Base-by-base conservation (phyloP, 2,329 filamentous ascomycete species). In the Gremmenia infestans region DNA sequence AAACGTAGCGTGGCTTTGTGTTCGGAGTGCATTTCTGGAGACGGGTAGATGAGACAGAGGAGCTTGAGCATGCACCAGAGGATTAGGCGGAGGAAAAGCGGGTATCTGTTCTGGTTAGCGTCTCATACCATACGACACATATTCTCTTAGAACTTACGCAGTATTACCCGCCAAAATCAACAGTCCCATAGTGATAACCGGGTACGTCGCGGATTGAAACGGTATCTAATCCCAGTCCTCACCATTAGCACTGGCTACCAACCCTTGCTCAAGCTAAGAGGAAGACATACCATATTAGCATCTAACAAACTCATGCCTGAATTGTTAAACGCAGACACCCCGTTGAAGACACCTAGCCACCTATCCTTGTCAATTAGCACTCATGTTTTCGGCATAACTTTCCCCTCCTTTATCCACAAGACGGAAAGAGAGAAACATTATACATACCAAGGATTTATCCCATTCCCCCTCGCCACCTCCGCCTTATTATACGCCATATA, bases 251-350 rank as follows among this genome's bases (percentile, higher is more conserved):
- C 15, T 39, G 23, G 9, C 25, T n/a, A 25, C 11, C 19, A 25
- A 23, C 9, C 11, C 9, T 12, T 32, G 11, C 3, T 32, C 28
- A 32, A 4, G 2, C 9, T 52, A 67, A 39, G 39, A 28, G 19
- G 36, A 32, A 32, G 5, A 57, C 59, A 73, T 58, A 73, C 73
- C 72, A 89, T 85, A 64, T 86, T 87, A 42, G 80, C 78, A 66
- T 88, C 84, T 12, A 88, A 71, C 37, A 88, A 73, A 19, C 80
- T 81, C 83, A 89, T 86, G 42, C 85, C 85, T n/a, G 79, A 83
- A 62, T 88, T 88, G 70, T 87, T 87, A 70, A 88, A 89, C 0
- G 85, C 85, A 17, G 82, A 86, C 4, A 83, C 78, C 2, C 81
- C 82, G 58, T 86, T 84, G 71, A 88, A 89, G 46, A 83, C 78